These are phyloP conservation scores for Dactylellina drechsleri DNA, from an alignment of 2,329 filamentous ascomycete genomes.

Conservation along the genomic window DNA sequence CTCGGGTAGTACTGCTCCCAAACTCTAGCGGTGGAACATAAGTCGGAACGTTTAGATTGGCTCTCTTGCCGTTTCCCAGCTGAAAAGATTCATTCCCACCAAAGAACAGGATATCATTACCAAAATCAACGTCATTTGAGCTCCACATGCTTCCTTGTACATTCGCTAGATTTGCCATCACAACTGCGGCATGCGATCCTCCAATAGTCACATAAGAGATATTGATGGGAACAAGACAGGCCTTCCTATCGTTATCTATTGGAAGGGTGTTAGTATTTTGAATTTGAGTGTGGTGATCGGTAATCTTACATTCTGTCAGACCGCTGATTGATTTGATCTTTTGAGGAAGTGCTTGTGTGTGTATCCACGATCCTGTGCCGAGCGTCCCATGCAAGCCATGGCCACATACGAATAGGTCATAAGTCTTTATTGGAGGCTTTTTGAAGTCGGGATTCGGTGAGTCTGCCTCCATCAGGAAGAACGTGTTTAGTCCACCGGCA, in stretches of 20 bases:
- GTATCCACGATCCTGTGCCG: constrained; percentile 88
- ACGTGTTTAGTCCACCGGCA: constrained; percentile 87
- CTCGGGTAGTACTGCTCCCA: constrained; percentile 47
- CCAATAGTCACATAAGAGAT: constrained; percentile 79
- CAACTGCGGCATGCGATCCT: constrained; percentile 79
- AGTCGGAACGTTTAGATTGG: constrained; percentile 76
- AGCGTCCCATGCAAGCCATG: constrained; percentile 84
- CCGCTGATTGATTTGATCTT: constrained; percentile 86
- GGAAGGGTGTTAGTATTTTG: constrained; percentile 12
- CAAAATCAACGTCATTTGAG: constrained; percentile 83
- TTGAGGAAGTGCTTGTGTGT: constrained; percentile 78
- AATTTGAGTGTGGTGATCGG: neutral
- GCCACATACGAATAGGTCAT: constrained; percentile 86
- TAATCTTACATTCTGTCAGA: constrained; percentile 74
- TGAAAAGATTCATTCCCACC: constrained; percentile 95
- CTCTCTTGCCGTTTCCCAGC: constrained; percentile 88
- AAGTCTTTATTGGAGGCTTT: constrained; percentile 60
- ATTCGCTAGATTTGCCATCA: constrained; percentile 82
- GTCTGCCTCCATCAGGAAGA: constrained; percentile 81
- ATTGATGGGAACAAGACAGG: constrained; percentile 78
- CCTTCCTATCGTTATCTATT: constrained; percentile 73
- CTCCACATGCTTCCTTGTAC: constrained; percentile 68
- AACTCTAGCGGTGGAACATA: constrained; percentile 58
- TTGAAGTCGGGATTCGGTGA: constrained; percentile 21
- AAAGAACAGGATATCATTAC: constrained; percentile 90